Percentiles rank a stretch among this genome's conserved stretches.
phyloP scores from a whole-genome alignment of 192 early-diverging fungal genomes.

The Backusella liffmaniae region DNA sequence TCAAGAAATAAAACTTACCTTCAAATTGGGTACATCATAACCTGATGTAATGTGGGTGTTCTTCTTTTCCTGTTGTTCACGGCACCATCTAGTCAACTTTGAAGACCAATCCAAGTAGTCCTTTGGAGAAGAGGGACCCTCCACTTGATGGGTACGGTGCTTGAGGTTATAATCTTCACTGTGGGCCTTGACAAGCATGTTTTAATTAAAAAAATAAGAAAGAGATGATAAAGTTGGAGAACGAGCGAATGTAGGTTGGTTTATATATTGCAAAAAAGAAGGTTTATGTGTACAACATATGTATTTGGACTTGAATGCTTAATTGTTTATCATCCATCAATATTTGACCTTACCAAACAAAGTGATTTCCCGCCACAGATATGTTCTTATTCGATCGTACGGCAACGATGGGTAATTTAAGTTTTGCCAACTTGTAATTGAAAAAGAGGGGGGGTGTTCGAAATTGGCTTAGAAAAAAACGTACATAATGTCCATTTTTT shows the following conservation, averaged over 20 bases:
- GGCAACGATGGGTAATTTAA: not conserved
- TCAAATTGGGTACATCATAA: slow-evolving; percentile 13
- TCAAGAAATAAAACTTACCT: not conserved
- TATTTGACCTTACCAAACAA: slow-evolving; percentile 3
- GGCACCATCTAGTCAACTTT: slow-evolving; percentile 11
- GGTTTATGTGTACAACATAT: not conserved
- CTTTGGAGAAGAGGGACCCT: slow-evolving; percentile 21
- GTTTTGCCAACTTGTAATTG: not conserved
- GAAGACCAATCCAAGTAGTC: slow-evolving; percentile 20
- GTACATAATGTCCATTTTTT: not conserved
- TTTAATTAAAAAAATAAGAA: not conserved
- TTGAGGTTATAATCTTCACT: slow-evolving; percentile 21
- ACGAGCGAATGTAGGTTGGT: not conserved
- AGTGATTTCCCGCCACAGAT: slow-evolving; percentile 2
- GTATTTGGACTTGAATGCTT: not conserved
- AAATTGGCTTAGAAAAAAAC: not conserved
- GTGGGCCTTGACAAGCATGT: slow-evolving; percentile 21
- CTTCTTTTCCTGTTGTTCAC: slow-evolving; percentile 7
- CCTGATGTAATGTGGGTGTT: not conserved
- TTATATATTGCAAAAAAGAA: slow-evolving; percentile 1
- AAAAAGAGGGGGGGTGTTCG: not conserved
- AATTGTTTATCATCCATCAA: slow-evolving; percentile 4
- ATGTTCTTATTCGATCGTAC: not conserved
- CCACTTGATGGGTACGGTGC: slow-evolving; percentile 14
- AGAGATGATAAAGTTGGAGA: not conserved